Percentiles rank a stretch among this genome's conserved stretches.
Conservation (phyloP, 345 rosid species). For the Aethionema arabicum region DNA sequence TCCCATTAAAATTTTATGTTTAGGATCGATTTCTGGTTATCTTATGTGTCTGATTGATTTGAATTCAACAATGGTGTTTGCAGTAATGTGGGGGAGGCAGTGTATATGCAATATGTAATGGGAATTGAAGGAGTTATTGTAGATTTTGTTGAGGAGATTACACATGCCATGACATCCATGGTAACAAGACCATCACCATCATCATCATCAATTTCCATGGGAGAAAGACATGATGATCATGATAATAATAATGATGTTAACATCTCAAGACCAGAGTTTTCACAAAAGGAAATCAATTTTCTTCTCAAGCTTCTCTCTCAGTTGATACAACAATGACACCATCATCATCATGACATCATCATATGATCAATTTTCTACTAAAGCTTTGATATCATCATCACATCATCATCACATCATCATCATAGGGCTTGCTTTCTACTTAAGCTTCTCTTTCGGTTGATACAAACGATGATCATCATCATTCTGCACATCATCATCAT, state of each 20-base stretch:
- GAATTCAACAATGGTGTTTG: constrained; percentile 6
- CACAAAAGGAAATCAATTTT: constrained; percentile 72
- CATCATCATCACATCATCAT: too few species aligned
- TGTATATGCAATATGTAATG: constrained; percentile 92
- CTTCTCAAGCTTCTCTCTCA: constrained; percentile 86
- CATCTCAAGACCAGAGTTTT: constrained; percentile 60
- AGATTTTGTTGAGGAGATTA: constrained; percentile 75
- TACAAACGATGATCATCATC: too few species aligned
- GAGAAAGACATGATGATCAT: not conserved
- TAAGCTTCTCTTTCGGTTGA: too few species aligned
- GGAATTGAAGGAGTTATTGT: constrained; percentile 90
- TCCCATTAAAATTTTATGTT: too few species aligned
- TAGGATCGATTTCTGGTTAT: not conserved
- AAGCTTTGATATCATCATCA: too few species aligned
- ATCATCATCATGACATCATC: not conserved
- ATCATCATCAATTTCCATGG: not conserved
- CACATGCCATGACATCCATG: constrained; percentile 54
- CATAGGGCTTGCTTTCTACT: too few species aligned
- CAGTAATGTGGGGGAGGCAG: constrained; percentile 89
- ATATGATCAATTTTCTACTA: not conserved
- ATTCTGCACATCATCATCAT: not conserved
- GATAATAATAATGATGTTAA: constrained; percentile 23
- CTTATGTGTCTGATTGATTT: not conserved
- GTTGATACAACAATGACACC: constrained; percentile 57
- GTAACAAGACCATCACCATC: constrained; percentile 39